phyloP scores from a whole-genome alignment of 306 rosid species.

The Fragaria iinumae region DNA sequence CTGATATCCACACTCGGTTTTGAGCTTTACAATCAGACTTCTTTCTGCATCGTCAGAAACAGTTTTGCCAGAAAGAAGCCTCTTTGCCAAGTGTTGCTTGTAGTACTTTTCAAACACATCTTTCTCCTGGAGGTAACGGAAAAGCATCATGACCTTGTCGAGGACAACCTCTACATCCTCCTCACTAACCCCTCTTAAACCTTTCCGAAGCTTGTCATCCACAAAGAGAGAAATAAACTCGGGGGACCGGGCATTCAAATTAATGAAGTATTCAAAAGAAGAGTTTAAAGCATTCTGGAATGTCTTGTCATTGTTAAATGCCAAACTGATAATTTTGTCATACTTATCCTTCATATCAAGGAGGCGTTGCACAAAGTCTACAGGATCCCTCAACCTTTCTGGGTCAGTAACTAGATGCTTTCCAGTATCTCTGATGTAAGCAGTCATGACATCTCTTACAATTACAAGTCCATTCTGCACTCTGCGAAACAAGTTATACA shows the following conservation, averaged over 20 bases:
- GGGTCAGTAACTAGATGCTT: slow-evolving; percentile 82
- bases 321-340: slow-evolving; percentile 58
- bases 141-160: slow-evolving; percentile 81
- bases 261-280: slow-evolving; percentile 76
- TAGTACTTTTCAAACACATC: slow-evolving; percentile 84
- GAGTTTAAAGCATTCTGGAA: slow-evolving; percentile 93
- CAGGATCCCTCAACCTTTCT: slow-evolving; percentile 77
- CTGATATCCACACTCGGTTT: slow-evolving; percentile 80
- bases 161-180: slow-evolving; percentile 86
- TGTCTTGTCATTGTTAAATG: slow-evolving; percentile 83
- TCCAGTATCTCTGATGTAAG: slow-evolving; percentile 68
- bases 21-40: slow-evolving; percentile 81
- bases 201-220: slow-evolving; percentile 77
- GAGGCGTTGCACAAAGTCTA: slow-evolving; percentile 80
- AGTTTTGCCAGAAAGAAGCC: slow-evolving; percentile 77
- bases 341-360: slow-evolving; percentile 77
- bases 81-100: slow-evolving; percentile 83
- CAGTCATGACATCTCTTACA: slow-evolving; percentile 69
- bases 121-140: slow-evolving; percentile 79
- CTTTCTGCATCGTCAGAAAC: slow-evolving; percentile 83
- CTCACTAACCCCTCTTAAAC: slow-evolving; percentile 78
- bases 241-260: slow-evolving; percentile 74
- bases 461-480: slow-evolving; percentile 54
- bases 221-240: slow-evolving; percentile 79
- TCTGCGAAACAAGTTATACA: slow-evolving; percentile 72